Evolutionary conservation across 805 yeast species (phyloP), one percentile per base, ranked within the genome.

Genomic region (Kuraishia capsulata): DNA sequence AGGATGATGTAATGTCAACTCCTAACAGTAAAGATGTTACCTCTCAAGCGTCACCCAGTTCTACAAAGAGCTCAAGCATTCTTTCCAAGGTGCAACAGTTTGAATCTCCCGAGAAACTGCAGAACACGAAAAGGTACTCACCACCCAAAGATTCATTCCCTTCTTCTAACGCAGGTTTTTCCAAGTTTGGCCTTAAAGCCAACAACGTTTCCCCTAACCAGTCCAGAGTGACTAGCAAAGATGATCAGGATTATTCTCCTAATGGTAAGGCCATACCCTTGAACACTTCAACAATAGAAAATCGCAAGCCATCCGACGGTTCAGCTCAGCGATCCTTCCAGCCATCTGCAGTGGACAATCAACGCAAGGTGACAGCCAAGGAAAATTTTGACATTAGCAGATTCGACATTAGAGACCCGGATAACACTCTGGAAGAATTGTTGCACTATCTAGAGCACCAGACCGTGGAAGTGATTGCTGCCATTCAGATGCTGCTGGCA

Each of bases 401-500:
- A 25, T 86, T 84, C 58, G 87, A 85, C 59, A 79, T 84, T 38
- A 81, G 80, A 41, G 84, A 86, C 50, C 95, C 95, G 1, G 97
- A 89, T 52, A 85, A 86, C 54, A 83, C 96, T 1, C 69, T 89
- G 45, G 77, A 86, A 5, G 94, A 87, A 51, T 76, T 90, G 42
- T 73, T 89, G 50, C 67, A 79, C 21, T 90, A 88, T 55, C 68
- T 90, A 50, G 97, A 90, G 56, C 95, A 87, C 58, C 96, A 89
- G 61, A 89, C 97, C 0, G 89, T 85, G 14, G 83, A 83, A 50
- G 96, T 90, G 2, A 89, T 90, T 35, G 75, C 88, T 11, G 85
- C 96, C 0, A 89, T 89, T 48, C 96, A 89, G 54, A 74, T 83
- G 16, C 68, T 90, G 44, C 67, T 90, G 42, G 74, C 78, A 3